These are phyloP conservation scores for Ophiostoma sp. DNA, from an alignment of 2,329 filamentous ascomycete genomes.

Conservation along the genomic window DNA sequence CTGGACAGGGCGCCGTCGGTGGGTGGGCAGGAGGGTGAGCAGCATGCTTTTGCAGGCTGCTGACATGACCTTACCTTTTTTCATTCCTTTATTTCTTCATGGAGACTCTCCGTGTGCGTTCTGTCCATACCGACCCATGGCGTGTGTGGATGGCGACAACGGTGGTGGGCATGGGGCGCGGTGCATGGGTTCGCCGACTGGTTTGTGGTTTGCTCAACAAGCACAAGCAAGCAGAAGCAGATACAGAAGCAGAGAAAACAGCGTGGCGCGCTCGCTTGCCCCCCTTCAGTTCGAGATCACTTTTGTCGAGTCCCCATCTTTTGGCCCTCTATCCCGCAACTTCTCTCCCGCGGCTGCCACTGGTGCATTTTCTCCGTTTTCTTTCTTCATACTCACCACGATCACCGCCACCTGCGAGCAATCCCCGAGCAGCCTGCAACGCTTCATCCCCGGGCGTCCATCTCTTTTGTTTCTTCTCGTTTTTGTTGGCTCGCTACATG, in stretches of 20 bases:
- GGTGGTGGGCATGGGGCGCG: conserved; percentile 15
- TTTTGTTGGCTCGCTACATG: background rate
- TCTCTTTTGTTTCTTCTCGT: background rate
- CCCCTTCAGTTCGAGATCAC: background rate
- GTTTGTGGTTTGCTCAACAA: conserved; percentile 8
- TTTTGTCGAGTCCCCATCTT: background rate
- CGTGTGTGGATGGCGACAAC: conserved; percentile 12
- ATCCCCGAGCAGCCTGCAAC: conserved; percentile 1
- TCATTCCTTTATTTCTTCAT: background rate
- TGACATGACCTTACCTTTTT: conserved; percentile 4
- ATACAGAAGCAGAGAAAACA: background rate
- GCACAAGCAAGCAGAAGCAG: background rate
- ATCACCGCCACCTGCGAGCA: background rate
- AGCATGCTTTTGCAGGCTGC: background rate
- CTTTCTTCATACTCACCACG: background rate
- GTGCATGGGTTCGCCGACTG: conserved; percentile 2
- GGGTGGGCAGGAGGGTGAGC: conserved; percentile 16
- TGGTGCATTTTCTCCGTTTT: background rate
- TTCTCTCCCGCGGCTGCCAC: background rate
- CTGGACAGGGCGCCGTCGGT: background rate
- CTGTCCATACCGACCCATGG: background rate
- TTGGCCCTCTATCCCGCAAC: background rate
- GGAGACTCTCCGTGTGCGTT: background rate
- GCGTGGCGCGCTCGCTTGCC: background rate
- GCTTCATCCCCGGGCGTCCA: background rate